phyloP scores from a whole-genome alignment of 192 early-diverging fungal genomes.

The Coemansia sp. region DNA sequence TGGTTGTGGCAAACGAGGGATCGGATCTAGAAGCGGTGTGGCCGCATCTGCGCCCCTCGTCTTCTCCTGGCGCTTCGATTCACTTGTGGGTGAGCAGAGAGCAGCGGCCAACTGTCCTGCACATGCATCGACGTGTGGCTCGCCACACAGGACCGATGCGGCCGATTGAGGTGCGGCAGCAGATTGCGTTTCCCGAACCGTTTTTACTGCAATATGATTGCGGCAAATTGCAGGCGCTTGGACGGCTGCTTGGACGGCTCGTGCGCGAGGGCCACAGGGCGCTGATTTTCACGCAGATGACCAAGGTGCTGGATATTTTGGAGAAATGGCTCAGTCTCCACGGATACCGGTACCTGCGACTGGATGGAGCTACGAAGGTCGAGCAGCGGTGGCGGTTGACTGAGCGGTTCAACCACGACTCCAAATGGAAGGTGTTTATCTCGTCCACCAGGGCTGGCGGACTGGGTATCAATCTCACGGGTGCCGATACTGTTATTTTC shows the following conservation, averaged over 20 bases:
- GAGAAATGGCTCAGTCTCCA: conserved; percentile 83
- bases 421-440: conserved; percentile 88
- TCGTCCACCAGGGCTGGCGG: conserved; percentile 94
- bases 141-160: conserved; percentile 58
- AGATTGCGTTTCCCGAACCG: conserved; percentile 83
- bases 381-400: conserved; percentile 88
- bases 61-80: background rate
- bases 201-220: conserved; percentile 82
- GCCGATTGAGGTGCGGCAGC: conserved; percentile 60
- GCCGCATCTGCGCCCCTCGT: conserved; percentile 20
- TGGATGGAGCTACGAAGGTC: conserved; percentile 87
- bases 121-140: conserved; percentile 31
- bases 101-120: conserved; percentile 21
- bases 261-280: conserved; percentile 90
- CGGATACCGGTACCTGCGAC: conserved; percentile 78
- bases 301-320: conserved; percentile 90
- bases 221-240: conserved; percentile 85
- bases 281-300: conserved; percentile 96
- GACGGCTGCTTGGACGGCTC: conserved; percentile 76
- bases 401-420: conserved; percentile 92
- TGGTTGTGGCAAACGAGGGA: conserved; percentile 22
- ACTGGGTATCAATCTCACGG: conserved; percentile 91
- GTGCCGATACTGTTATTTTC: conserved; percentile 95
- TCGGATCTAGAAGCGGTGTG: conserved; percentile 23
- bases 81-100: conserved; percentile 4